phyloP scores from a whole-genome alignment of 345 rosid species.

The Acer yangbiense region DNA sequence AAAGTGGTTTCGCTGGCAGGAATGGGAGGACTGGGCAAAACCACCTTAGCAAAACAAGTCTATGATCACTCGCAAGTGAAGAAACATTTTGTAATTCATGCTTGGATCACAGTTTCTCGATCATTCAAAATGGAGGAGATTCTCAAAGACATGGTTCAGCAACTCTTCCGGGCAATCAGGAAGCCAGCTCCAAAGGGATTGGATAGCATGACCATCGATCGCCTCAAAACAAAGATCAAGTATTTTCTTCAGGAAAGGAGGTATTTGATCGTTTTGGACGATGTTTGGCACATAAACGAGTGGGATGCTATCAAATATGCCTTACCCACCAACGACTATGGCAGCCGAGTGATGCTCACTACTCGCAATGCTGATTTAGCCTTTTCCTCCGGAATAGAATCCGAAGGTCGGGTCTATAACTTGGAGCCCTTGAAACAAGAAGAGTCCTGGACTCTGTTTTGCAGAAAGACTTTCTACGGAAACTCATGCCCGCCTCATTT shows the following conservation, averaged over 20 bases:
- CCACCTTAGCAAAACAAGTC: conserved; percentile 43
- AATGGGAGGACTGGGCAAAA: conserved; percentile 51
- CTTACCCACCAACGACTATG: conserved; percentile 26
- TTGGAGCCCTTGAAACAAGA: conserved; percentile 30
- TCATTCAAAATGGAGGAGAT: conserved; percentile 27
- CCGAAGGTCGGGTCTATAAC: conserved; percentile 26
- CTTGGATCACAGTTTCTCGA: conserved; percentile 38
- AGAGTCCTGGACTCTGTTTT: conserved; percentile 39
- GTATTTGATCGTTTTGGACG: conserved; percentile 41
- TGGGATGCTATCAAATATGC: conserved; percentile 41
- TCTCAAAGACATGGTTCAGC: conserved; percentile 26
- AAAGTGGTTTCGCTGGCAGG: conserved; percentile 35
- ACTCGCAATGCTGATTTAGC: conserved; percentile 36
- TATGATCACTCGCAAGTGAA: conserved; percentile 29
- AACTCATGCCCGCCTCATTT: conserved; percentile 36
- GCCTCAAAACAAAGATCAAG: conserved; percentile 26
- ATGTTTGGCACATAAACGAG: conserved; percentile 31
- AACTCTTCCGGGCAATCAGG: conserved; percentile 26
- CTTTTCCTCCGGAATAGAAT: conserved; percentile 26
- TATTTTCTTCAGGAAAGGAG: conserved; percentile 27
- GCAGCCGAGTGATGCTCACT: conserved; percentile 41
- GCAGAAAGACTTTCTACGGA: conserved; percentile 35
- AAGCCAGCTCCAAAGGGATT: conserved; percentile 32
- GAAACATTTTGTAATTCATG: conserved; percentile 27
- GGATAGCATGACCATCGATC: conserved; percentile 25